Base-by-base conservation (phyloP, 257 asterid species). In the Salvia hispanica region DNA sequence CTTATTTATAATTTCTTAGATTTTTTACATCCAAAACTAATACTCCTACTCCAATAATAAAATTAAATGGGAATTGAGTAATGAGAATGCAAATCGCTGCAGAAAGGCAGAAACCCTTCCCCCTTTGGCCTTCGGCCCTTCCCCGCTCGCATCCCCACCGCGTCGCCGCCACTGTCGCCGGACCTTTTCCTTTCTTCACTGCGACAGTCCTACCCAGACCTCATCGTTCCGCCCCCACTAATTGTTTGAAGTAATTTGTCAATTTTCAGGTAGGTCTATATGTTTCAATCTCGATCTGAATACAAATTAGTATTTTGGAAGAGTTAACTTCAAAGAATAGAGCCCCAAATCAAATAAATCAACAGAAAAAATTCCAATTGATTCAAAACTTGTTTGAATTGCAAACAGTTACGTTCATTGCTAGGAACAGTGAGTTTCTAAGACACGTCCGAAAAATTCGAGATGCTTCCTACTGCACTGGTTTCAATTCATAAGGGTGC, bases 1-100 rank as follows among this genome's bases (percentile, higher is more conserved):
- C 4, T 40, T 16, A 14, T 42, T 16, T 60, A 16, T 15, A 9
- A 5, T 9, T 40, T 39, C 31, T 5, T 43, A 3, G 11, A 52
- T 25, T 25, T 25, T 25, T n/a, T 7, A 13, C 44, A 62, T 62
- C 37, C 13, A 7, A 62, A 62, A 11, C 42, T 43, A 62, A 62
- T 44, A 43, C 43, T n/a, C n/a, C n/a, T 18, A 18, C 21, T 18
- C 6, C 67, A 62, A 62, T 44, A 62, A 62, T 39, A 62, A 62
- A 62, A 42, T 25, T 42, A 61, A 62, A 25, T 62, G 55, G 42
- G 28, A 43, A 25, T 62, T 44, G 55, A 43, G 67, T 43, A 62
- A 44, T n/a, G 43, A 62, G 67, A 62, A 62, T 62, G 67, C 67
- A 44, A 44, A 43, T 18, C 67, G 67, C 42, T 12, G 67, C 67